phyloP scores from a whole-genome alignment of 495 filamentous ascomycete species.

The Neurospora sp. region DNA sequence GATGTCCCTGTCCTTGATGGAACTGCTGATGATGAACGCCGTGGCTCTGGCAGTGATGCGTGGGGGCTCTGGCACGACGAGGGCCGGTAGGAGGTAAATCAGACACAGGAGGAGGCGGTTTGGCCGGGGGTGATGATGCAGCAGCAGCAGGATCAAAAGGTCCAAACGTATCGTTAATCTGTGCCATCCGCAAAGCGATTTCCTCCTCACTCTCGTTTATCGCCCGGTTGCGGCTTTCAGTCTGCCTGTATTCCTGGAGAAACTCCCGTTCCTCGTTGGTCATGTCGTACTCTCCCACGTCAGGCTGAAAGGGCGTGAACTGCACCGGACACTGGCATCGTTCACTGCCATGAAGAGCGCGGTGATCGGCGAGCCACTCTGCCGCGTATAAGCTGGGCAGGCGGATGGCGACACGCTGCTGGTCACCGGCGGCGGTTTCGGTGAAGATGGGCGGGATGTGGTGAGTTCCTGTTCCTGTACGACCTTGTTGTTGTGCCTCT shows the following conservation, averaged over 20 bases:
- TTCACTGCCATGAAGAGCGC: constrained; percentile 20
- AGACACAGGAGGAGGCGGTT: neutral
- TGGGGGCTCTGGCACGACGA: neutral
- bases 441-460: constrained; percentile 16
- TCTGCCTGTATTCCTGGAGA: constrained; percentile 6
- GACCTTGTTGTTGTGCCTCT: neutral
- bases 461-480: neutral
- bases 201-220: neutral
- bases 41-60: neutral
- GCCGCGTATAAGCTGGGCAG: constrained; percentile 25
- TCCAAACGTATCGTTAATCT: constrained; percentile 10
- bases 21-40: neutral
- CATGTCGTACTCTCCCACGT: constrained; percentile 8
- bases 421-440: constrained; percentile 11
- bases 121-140: neutral
- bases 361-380: constrained; percentile 34
- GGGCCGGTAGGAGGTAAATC: neutral
- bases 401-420: constrained; percentile 18
- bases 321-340: constrained; percentile 21
- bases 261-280: neutral
- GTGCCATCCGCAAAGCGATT: constrained; percentile 1
- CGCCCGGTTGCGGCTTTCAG: neutral
- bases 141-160: constrained; percentile 1
- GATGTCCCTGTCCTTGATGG: neutral
- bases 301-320: constrained; percentile 19